phyloP scores from a whole-genome alignment of 1,284 basidiomycete species.

The Abortiporus biennis region DNA sequence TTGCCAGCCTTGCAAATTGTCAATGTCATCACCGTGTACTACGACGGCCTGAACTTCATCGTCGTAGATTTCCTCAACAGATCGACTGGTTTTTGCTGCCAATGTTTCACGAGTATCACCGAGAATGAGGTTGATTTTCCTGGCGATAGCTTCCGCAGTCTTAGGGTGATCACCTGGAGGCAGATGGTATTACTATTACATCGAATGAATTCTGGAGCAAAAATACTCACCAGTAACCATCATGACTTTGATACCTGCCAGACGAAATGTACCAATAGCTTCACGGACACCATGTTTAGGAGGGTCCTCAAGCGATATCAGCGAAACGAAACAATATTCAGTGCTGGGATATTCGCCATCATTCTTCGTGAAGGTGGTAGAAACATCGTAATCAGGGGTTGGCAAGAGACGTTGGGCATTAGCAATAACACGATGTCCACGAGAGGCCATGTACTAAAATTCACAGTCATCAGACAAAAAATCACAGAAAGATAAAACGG shows the following conservation, averaged over 20 bases:
- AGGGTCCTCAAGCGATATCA: constrained; percentile 64
- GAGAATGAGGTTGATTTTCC: constrained; percentile 60
- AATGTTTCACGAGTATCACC: constrained; percentile 60
- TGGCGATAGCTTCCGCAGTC: constrained; percentile 63
- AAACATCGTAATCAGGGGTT: constrained; percentile 36
- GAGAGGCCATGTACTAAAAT: constrained; percentile 61
- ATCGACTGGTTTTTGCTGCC: constrained; percentile 45
- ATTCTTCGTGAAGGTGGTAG: constrained; percentile 47
- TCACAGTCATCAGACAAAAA: constrained; percentile 4
- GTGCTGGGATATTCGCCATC: constrained; percentile 47
- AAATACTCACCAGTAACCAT: constrained; percentile 55
- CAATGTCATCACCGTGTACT: constrained; percentile 62
- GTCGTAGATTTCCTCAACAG: constrained; percentile 55
- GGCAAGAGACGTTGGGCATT: constrained; percentile 56
- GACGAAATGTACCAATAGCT: constrained; percentile 59
- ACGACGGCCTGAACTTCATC: constrained; percentile 62
- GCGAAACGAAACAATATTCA: constrained; percentile 56
- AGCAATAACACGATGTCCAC: constrained; percentile 66
- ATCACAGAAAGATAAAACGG: background rate
- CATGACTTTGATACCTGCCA: constrained; percentile 69
- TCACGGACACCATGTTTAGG: constrained; percentile 67
- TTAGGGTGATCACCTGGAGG: constrained; percentile 57
- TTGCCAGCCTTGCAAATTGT: constrained; percentile 57
- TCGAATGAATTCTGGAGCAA: background rate
- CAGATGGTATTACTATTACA: background rate